These are phyloP conservation scores for Centella asiatica DNA, from an alignment of 129 eudicot species.

Conservation along the genomic window DNA sequence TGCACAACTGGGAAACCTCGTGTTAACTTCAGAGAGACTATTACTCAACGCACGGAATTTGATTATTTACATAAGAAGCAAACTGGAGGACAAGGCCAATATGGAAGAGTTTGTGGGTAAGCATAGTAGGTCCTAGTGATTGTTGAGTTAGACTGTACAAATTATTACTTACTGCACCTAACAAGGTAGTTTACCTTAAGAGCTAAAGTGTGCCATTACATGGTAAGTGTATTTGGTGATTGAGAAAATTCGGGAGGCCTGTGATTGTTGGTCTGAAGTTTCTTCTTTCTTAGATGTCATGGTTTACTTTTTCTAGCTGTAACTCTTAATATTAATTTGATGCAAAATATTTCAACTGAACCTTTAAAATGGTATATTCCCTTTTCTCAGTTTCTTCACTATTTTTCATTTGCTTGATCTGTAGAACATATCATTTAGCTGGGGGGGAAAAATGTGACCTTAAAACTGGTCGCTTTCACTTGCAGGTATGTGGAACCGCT, in stretches of 20 bases:
- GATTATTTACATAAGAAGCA: constrained; percentile 97
- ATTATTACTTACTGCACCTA: not conserved
- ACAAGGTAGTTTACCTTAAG: not conserved
- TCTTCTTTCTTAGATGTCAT: not conserved
- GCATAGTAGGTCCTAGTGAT: not conserved
- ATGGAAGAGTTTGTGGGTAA: constrained; percentile 93
- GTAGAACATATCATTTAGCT: no score
- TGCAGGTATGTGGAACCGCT: constrained; percentile 86
- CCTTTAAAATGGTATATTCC: no score
- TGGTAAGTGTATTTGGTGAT: not conserved
- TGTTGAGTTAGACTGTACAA: not conserved
- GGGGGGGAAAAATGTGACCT: not conserved
- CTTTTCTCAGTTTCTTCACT: no score
- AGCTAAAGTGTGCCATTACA: not conserved
- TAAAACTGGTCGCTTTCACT: not conserved
- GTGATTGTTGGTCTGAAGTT: not conserved
- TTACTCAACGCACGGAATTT: constrained; percentile 91
- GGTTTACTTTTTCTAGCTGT: no score
- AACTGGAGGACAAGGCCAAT: constrained; percentile 98
- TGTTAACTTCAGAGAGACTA: constrained; percentile 92
- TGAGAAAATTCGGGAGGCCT: not conserved
- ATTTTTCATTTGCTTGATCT: no score
- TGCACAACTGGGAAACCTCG: constrained; percentile 93
- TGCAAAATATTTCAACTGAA: no score
- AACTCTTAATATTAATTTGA: no score